These are phyloP conservation scores for Chytridium lagenaria DNA, from an alignment of 371 early-diverging fungal genomes.

Conservation along the genomic window DNA sequence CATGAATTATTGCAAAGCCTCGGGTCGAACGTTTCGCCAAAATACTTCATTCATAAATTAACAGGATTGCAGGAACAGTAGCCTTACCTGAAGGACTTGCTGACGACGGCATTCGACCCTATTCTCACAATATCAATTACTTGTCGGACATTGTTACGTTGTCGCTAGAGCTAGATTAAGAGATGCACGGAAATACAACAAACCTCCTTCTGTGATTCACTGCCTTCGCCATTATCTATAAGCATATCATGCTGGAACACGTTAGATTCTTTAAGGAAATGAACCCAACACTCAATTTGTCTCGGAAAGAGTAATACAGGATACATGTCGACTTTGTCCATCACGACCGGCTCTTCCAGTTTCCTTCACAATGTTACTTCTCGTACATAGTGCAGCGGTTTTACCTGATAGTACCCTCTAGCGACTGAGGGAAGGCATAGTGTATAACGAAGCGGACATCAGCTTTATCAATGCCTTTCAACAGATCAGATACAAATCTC, in stretches of 20 bases:
- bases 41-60: slow-evolving; percentile 64
- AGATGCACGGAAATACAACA: background rate
- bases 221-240: slow-evolving; percentile 90
- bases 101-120: slow-evolving; percentile 90
- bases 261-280: slow-evolving; percentile 52
- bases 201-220: slow-evolving; percentile 79
- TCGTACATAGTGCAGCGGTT: background rate
- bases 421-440: slow-evolving; percentile 89
- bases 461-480: slow-evolving; percentile 93
- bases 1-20: slow-evolving; percentile 82
- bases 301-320: slow-evolving; percentile 85
- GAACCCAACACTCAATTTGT: slow-evolving; percentile 63
- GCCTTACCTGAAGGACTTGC: slow-evolving; percentile 75
- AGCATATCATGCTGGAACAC: slow-evolving; percentile 65
- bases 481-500: slow-evolving; percentile 3
- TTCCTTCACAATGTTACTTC: slow-evolving; percentile 59
- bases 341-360: slow-evolving; percentile 99
- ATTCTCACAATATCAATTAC: slow-evolving; percentile 97
- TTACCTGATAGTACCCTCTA: slow-evolving; percentile 98
- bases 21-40: slow-evolving; percentile 89
- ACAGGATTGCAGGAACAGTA: background rate
- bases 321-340: slow-evolving; percentile 87
- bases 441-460: slow-evolving; percentile 99
- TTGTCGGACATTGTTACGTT: slow-evolving; percentile 81
- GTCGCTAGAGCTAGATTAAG: slow-evolving; percentile 65